These are phyloP conservation scores for Dryas drummondii DNA, from an alignment of 306 rosid species.

Conservation along the genomic window DNA sequence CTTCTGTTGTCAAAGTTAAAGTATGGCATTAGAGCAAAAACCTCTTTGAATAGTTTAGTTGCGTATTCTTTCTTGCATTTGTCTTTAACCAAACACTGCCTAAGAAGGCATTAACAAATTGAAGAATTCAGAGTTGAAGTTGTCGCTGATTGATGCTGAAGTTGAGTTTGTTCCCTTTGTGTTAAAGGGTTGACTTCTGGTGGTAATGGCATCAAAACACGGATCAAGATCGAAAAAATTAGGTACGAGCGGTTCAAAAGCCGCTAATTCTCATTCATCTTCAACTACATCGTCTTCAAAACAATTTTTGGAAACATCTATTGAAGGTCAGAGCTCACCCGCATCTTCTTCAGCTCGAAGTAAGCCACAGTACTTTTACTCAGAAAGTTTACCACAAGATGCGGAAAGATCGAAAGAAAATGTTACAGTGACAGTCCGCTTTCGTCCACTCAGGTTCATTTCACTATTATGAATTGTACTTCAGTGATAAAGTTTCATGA, in stretches of 20 bases:
- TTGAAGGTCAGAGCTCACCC: constrained; percentile 77
- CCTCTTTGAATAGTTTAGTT: not conserved
- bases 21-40: constrained; percentile 6
- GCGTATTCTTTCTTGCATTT: not conserved
- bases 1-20: constrained; percentile 2
- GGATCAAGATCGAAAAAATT: constrained; percentile 53
- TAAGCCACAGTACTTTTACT: constrained; percentile 61
- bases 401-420: constrained; percentile 67
- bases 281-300: constrained; percentile 88
- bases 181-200: constrained; percentile 47
- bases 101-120: not conserved
- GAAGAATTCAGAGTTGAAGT: constrained; percentile 8
- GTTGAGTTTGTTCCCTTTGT: constrained; percentile 11
- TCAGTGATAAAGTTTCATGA: constrained; percentile 7
- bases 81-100: not conserved
- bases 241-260: constrained; percentile 40
- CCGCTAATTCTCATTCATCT: constrained; percentile 75
- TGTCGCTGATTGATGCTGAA: constrained; percentile 21
- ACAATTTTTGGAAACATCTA: constrained; percentile 64
- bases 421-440: constrained; percentile 93
- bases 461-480: constrained; percentile 4
- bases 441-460: constrained; percentile 86
- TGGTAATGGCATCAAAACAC: constrained; percentile 73
- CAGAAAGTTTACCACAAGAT: constrained; percentile 52
- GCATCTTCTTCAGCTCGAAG: constrained; percentile 91